A percentile compares a stretch with the other conserved stretches of the same genome.
phyloP scores from a whole-genome alignment of 148 eudicot genomes.

The Nyssa sinensis region DNA sequence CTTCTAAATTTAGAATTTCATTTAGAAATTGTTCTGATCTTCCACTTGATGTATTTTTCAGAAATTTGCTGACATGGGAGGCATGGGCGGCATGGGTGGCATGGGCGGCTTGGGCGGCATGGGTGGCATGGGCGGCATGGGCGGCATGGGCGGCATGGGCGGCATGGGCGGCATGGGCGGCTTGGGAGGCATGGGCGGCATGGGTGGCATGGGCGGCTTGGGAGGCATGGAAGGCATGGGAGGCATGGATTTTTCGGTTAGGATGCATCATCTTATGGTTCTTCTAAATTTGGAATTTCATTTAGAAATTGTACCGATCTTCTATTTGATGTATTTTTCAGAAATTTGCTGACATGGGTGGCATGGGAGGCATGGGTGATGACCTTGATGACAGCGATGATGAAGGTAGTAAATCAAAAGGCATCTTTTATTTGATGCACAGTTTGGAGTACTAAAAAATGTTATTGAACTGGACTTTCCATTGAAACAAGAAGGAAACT shows the following conservation, averaged over 20 bases:
- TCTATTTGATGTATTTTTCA: conserved; percentile 20
- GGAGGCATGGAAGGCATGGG: conserved; percentile 38
- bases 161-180: too few species aligned
- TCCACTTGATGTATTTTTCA: conserved; percentile 20
- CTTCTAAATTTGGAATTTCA: background rate
- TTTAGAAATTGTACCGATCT: conserved; percentile 1
- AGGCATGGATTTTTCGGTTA: conserved; percentile 97
- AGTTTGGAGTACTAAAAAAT: too few species aligned
- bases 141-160: too few species aligned
- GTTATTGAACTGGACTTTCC: too few species aligned
- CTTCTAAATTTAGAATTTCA: background rate
- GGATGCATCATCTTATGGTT: conserved; percentile 5
- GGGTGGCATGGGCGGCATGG: too few species aligned
- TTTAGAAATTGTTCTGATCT: conserved; percentile 3
- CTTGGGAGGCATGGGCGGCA: conserved; percentile 43
- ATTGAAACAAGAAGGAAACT: too few species aligned
- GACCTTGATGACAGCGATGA: conserved; percentile 72
- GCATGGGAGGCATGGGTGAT: conserved; percentile 43
- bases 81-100: conserved; percentile 44
- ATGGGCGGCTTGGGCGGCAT: conserved; percentile 43
- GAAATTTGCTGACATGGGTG: conserved; percentile 72
- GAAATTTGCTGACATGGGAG: conserved; percentile 79
- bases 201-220: conserved; percentile 21
- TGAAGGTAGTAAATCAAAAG: conserved; percentile 37
- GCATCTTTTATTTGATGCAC: too few species aligned